phyloP scores from a whole-genome alignment of 169 alveolate species.

The Babesia gibsoni region DNA sequence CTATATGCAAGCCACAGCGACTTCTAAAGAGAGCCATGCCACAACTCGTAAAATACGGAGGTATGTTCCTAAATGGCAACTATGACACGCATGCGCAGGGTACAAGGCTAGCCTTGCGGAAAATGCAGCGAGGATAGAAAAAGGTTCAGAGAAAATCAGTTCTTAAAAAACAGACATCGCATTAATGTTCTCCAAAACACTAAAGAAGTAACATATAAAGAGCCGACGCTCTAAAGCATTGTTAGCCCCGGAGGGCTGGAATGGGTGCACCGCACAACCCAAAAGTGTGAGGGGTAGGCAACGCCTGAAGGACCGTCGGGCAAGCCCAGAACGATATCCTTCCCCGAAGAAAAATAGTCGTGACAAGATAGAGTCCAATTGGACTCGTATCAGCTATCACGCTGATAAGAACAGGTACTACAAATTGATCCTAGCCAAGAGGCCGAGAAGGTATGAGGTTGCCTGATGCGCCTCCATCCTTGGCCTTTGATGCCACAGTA shows the following conservation, averaged over 20 bases:
- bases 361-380: conserved; percentile 80
- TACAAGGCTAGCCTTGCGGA: neutral
- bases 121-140: neutral
- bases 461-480: conserved; percentile 21
- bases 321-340: conserved; percentile 75
- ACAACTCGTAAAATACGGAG: conserved; percentile 60
- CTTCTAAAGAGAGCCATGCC: conserved; percentile 58
- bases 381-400: conserved; percentile 86
- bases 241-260: conserved; percentile 70
- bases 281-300: conserved; percentile 81
- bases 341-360: conserved; percentile 79
- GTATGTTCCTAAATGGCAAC: neutral
- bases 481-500: conserved; percentile 3
- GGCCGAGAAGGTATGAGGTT: conserved; percentile 81
- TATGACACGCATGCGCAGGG: neutral
- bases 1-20: conserved; percentile 48
- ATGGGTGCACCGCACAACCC: conserved; percentile 86
- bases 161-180: too few relatives aligned
- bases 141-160: neutral
- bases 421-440: conserved; percentile 86
- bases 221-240: neutral
- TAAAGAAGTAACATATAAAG: neutral
- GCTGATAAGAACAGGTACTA: conserved; percentile 87
- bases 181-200: neutral
- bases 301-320: conserved; percentile 80